phyloP scores from a whole-genome alignment of 2,329 filamentous ascomycete species.

The Sclerotinia nivalis region DNA sequence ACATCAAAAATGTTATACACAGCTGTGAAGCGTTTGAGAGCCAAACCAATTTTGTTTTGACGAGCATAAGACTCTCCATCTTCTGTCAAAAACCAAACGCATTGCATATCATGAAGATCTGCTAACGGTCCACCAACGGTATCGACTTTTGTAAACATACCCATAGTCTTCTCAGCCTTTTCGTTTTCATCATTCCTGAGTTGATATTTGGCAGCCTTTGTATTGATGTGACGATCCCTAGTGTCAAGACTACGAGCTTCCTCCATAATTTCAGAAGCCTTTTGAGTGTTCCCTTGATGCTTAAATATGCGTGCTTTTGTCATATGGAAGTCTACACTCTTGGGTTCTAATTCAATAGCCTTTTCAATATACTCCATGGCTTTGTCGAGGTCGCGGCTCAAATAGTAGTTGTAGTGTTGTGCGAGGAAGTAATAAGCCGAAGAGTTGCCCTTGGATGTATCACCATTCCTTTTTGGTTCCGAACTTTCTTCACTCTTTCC shows the following conservation, averaged over 20 bases:
- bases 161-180: slow-evolving; percentile 81
- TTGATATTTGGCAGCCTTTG: slow-evolving; percentile 96
- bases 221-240: slow-evolving; percentile 96
- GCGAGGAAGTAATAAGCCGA: slow-evolving; percentile 91
- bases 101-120: slow-evolving; percentile 97
- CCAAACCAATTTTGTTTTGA: slow-evolving; percentile 78
- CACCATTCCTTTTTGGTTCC: slow-evolving; percentile 47
- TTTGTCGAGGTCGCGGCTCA: slow-evolving; percentile 80
- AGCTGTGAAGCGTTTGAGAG: slow-evolving; percentile 87
- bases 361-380: slow-evolving; percentile 81
- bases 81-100: slow-evolving; percentile 94
- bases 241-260: slow-evolving; percentile 80
- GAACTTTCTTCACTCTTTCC: slow-evolving; percentile 48
- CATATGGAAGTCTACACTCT: slow-evolving; percentile 89
- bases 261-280: slow-evolving; percentile 87
- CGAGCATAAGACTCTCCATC: slow-evolving; percentile 88
- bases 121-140: slow-evolving; percentile 82
- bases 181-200: slow-evolving; percentile 90
- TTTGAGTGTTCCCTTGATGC: slow-evolving; percentile 75
- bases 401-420: slow-evolving; percentile 93
- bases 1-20: slow-evolving; percentile 92
- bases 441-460: slow-evolving; percentile 65
- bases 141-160: slow-evolving; percentile 91
- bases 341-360: slow-evolving; percentile 75
- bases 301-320: slow-evolving; percentile 95